These are phyloP conservation scores for Citrus maxima DNA, from an alignment of 345 rosid genomes.

Conservation along the genomic window DNA sequence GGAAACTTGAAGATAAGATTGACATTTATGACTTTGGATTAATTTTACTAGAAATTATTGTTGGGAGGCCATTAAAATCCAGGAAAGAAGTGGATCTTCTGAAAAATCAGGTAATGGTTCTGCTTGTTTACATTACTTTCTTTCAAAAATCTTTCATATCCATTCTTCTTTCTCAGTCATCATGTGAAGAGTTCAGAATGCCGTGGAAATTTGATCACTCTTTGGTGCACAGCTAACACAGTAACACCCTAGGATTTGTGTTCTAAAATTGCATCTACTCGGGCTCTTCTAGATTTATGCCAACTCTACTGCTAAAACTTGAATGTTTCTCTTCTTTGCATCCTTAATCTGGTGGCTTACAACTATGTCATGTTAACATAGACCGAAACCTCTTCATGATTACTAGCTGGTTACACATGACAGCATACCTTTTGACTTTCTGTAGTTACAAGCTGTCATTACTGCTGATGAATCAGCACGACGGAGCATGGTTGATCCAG, in stretches of 20 bases:
- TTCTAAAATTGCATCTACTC: not conserved
- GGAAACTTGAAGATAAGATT: constrained; percentile 43
- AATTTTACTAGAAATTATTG: constrained; percentile 79
- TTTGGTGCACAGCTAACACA: not conserved
- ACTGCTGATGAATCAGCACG: constrained; percentile 44
- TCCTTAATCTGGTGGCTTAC: too few relatives aligned
- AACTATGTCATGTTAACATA: too few relatives aligned
- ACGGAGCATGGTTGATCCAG: constrained; percentile 61
- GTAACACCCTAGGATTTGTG: not conserved
- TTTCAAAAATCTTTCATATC: not conserved
- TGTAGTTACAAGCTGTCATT: constrained; percentile 62
- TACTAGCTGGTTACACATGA: not conserved
- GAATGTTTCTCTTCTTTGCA: too few relatives aligned
- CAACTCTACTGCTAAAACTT: too few relatives aligned
- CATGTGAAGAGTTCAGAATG: not conserved
- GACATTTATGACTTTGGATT: constrained; percentile 81
- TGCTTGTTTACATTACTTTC: not conserved
- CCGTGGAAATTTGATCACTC: too few relatives aligned
- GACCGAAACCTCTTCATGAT: too few relatives aligned
- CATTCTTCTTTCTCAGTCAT: not conserved
- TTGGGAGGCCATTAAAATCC: constrained; percentile 58
- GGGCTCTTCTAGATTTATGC: not conserved
- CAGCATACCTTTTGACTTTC: not conserved
- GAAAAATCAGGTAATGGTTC: constrained; percentile 50
- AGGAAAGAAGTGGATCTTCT: constrained; percentile 49